Evolutionary conservation across 129 eudicot genomes (phyloP).

Genomic region (Saussurea involucrata): DNA sequence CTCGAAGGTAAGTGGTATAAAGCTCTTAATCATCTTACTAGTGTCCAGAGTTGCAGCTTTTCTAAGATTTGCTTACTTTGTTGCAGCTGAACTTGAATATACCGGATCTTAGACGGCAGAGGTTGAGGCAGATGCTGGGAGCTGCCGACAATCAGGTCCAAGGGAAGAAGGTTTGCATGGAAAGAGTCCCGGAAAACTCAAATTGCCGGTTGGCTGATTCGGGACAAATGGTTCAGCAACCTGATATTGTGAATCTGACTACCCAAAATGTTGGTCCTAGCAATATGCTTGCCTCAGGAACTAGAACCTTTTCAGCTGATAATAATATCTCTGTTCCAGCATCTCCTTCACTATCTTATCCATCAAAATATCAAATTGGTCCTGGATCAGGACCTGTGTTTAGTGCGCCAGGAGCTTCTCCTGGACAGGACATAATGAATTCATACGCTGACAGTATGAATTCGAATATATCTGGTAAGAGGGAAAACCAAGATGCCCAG

Average conservation of each 20-base stretch:
- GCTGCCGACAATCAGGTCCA: constrained; percentile 37
- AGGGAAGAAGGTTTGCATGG: constrained; percentile 69
- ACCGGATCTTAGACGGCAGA: constrained; percentile 53
- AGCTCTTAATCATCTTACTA: constrained; percentile 3
- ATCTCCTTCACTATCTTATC: constrained; percentile 51
- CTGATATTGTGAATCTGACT: constrained; percentile 43
- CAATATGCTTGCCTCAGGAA: constrained; percentile 42
- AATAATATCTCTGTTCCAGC: constrained; percentile 42
- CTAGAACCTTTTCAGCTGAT: constrained; percentile 41
- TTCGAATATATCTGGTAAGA: constrained; percentile 49
- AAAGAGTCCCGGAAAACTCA: constrained; percentile 60
- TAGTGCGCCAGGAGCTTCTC: constrained; percentile 45
- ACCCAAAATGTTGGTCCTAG: constrained; percentile 50
- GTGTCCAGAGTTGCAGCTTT: not conserved
- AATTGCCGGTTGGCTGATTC: constrained; percentile 38
- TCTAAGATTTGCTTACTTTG: not conserved
- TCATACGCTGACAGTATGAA: constrained; percentile 49
- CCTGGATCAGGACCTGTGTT: constrained; percentile 47
- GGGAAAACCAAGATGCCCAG: constrained; percentile 78
- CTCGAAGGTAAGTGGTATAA: constrained; percentile 45
- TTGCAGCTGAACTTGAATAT: constrained; percentile 64
- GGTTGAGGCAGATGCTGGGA: constrained; percentile 60
- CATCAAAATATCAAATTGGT: constrained; percentile 62
- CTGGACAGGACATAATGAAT: constrained; percentile 65
- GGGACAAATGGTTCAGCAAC: constrained; percentile 46